Evolutionary conservation across 768 basidiomycete genomes (phyloP).

Genomic region (Tubosaeta sp.): DNA sequence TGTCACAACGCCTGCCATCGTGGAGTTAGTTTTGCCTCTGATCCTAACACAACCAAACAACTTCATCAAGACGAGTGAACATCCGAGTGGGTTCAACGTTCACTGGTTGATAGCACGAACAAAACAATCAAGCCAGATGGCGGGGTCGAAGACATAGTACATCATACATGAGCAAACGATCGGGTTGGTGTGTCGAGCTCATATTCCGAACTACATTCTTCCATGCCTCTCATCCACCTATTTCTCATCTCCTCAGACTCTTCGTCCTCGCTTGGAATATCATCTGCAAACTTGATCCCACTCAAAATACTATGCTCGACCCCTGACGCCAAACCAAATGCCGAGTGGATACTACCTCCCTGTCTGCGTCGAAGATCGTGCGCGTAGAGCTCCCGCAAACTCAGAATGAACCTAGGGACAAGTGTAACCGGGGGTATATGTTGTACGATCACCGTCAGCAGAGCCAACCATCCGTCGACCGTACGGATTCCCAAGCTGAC

Average conservation of each 20-base stretch:
- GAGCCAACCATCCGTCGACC: background rate
- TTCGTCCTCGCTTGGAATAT: too few species aligned
- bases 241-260: too few species aligned
- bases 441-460: background rate
- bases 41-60: background rate
- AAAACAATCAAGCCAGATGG: background rate
- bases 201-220: too few species aligned
- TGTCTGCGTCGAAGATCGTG: background rate
- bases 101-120: background rate
- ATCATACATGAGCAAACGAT: too few species aligned
- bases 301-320: too few species aligned
- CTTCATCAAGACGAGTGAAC: too few species aligned
- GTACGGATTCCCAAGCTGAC: background rate
- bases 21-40: background rate
- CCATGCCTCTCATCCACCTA: too few species aligned
- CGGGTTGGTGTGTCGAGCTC: too few species aligned
- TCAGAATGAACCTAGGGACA: conserved; percentile 1
- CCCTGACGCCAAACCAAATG: too few species aligned
- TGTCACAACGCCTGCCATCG: background rate
- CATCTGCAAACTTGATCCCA: too few species aligned
- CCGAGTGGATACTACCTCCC: too few species aligned
- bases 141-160: too few species aligned
- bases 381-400: background rate
- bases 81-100: background rate
- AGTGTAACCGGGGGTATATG: background rate